Evolutionary conservation across 2,329 filamentous ascomycete genomes (phyloP).

Genomic region (Hypoxylon sp.): DNA sequence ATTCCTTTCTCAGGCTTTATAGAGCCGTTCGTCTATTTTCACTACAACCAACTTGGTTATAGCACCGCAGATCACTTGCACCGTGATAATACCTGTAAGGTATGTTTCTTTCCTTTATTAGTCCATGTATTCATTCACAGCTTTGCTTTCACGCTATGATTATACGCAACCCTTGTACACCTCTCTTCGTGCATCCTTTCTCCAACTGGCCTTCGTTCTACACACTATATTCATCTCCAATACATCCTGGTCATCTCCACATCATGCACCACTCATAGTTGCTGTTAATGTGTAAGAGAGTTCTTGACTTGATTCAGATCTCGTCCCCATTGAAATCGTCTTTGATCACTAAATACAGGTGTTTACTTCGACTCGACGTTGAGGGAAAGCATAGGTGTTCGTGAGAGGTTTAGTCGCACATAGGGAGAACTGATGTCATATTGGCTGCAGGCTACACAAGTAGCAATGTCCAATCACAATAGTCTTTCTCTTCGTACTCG

Average conservation of each 20-base stretch:
- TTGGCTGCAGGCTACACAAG: constrained; percentile 27
- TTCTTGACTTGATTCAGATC: constrained; percentile 8
- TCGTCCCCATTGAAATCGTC: constrained; percentile 6
- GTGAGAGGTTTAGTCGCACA: constrained; percentile 25
- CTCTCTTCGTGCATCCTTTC: constrained; percentile 14
- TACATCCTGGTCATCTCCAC: constrained; percentile 11
- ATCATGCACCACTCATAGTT: background rate
- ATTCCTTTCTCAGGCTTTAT: background rate
- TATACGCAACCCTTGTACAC: constrained; percentile 24
- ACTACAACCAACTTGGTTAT: constrained; percentile 13
- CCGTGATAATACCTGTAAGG: constrained; percentile 41
- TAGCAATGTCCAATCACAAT: constrained; percentile 38
- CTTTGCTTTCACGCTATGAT: constrained; percentile 13
- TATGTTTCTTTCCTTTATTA: constrained; percentile 35
- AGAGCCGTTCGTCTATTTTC: constrained; percentile 15
- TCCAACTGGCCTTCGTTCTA: constrained; percentile 4
- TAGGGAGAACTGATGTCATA: constrained; percentile 29
- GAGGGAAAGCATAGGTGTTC: constrained; percentile 17
- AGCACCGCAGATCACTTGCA: constrained; percentile 40
- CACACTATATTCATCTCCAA: constrained; percentile 1
- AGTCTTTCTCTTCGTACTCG: constrained; percentile 18
- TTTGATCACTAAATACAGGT: constrained; percentile 24
- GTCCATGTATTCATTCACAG: constrained; percentile 19
- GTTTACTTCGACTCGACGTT: constrained; percentile 22
- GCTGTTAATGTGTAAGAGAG: constrained; percentile 15